These are phyloP conservation scores for Musa beccarii DNA, from an alignment of 176 grass and related monocot species.

Conservation along the genomic window DNA sequence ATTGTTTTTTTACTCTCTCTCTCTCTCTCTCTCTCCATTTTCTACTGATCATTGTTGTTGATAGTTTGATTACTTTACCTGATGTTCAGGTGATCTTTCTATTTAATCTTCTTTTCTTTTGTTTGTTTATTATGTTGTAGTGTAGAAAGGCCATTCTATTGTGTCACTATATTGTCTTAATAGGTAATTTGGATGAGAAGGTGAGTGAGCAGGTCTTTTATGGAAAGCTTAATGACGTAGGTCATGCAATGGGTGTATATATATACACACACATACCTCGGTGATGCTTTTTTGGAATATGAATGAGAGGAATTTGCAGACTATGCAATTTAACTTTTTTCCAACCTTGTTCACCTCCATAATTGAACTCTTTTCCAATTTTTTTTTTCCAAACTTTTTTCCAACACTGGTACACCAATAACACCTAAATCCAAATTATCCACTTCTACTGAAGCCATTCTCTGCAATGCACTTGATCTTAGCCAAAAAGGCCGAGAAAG, in stretches of 20 bases:
- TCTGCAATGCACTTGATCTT: slow-evolving; percentile 23
- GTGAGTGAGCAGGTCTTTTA: slow-evolving; percentile 67
- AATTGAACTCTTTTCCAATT: slow-evolving; percentile 65
- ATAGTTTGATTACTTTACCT: too few relatives aligned
- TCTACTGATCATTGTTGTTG: too few relatives aligned
- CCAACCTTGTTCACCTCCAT: slow-evolving; percentile 62
- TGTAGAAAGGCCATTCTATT: too few relatives aligned
- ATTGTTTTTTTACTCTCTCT: too few relatives aligned
- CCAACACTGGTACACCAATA: slow-evolving; percentile 35
- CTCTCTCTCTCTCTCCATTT: too few relatives aligned
- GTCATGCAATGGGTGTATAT: slow-evolving; percentile 63
- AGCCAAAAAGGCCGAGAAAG: too few relatives aligned
- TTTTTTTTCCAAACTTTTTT: background rate
- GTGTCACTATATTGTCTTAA: slow-evolving; percentile 8
- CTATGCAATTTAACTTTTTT: slow-evolving; percentile 88
- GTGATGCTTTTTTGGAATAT: slow-evolving; percentile 84
- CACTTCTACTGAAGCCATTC: slow-evolving; percentile 3
- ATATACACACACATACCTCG: slow-evolving; percentile 32
- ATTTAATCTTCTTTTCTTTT: too few relatives aligned
- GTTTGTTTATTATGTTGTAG: background rate
- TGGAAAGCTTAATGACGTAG: slow-evolving; percentile 83
- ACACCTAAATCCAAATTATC: slow-evolving; percentile 45
- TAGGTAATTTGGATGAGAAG: slow-evolving; percentile 95
- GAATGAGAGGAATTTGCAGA: slow-evolving; percentile 73
- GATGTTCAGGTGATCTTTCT: too few relatives aligned